Evolutionary conservation across 768 basidiomycete species (phyloP).

Genomic region (Tricholoma furcatifolium): DNA sequence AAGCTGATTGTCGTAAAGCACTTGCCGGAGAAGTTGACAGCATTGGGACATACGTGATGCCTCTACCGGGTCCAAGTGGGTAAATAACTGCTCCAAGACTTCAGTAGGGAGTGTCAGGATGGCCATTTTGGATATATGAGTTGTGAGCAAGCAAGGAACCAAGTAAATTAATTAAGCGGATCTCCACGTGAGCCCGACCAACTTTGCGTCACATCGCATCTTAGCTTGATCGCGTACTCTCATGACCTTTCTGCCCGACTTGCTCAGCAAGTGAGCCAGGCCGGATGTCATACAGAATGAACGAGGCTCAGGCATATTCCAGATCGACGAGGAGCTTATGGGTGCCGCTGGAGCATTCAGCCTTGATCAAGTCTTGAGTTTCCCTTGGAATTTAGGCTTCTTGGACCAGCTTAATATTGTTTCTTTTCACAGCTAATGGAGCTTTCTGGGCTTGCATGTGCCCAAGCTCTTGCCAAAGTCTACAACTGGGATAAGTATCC

Average conservation of each 20-base stretch:
- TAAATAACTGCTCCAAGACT: slow-evolving; percentile 56
- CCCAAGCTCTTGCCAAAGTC: slow-evolving; percentile 78
- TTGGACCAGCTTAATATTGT: not conserved
- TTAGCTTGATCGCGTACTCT: slow-evolving; percentile 2
- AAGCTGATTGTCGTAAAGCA: slow-evolving; percentile 49
- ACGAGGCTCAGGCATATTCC: slow-evolving; percentile 1
- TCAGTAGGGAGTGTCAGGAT: slow-evolving; percentile 52
- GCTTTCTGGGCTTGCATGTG: slow-evolving; percentile 91
- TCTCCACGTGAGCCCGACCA: not conserved
- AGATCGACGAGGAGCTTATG: slow-evolving; percentile 98
- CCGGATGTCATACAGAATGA: not conserved
- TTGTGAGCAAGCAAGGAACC: not conserved
- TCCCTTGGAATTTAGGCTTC: not conserved
- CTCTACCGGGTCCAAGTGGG: slow-evolving; percentile 59
- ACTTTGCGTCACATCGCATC: no score
- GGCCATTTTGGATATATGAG: slow-evolving; percentile 10
- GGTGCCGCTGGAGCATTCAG: slow-evolving; percentile 85
- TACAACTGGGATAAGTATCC: slow-evolving; percentile 68
- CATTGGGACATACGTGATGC: slow-evolving; percentile 54
- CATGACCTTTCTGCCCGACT: slow-evolving; percentile 64
- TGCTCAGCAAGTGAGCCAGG: slow-evolving; percentile 67
- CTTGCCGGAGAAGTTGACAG: slow-evolving; percentile 36
- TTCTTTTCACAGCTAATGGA: slow-evolving; percentile 78
- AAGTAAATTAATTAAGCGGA: not conserved
- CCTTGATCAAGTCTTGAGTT: slow-evolving; percentile 79